phyloP scores from a whole-genome alignment of 805 yeast species.

The Lachancea fermentati region DNA sequence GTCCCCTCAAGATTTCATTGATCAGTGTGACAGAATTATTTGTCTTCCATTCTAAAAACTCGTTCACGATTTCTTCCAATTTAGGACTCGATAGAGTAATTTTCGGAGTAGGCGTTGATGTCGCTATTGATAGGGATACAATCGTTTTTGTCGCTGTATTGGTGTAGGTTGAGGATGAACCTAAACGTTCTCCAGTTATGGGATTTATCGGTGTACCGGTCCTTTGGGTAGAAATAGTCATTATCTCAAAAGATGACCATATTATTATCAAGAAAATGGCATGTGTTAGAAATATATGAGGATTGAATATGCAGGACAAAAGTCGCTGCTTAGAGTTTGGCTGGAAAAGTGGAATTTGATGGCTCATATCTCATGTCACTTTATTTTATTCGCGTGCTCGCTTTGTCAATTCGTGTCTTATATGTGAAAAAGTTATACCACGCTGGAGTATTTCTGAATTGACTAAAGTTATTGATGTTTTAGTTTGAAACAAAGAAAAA shows the following conservation, averaged over 20 bases:
- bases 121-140: background rate
- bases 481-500: no score
- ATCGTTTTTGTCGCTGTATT: slow-evolving; percentile 3
- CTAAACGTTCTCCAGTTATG: no score
- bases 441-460: no score
- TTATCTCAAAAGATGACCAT: no score
- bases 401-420: no score
- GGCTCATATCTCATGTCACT: no score
- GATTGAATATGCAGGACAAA: slow-evolving; percentile 12
- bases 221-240: no score
- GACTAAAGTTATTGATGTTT: no score
- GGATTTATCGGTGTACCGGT: no score
- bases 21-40: slow-evolving; percentile 5
- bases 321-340: slow-evolving; percentile 14
- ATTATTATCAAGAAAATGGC: slow-evolving; percentile 9
- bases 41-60: slow-evolving; percentile 2
- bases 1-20: background rate
- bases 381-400: no score
- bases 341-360: no score
- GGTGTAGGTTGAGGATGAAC: slow-evolving; percentile 1
- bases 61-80: background rate
- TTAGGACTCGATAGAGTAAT: background rate
- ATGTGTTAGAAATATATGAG: slow-evolving; percentile 11
- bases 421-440: no score
- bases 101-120: background rate